Conservation (phyloP, 2,329 filamentous ascomycete species). For the Stemphylium lycopersici region DNA sequence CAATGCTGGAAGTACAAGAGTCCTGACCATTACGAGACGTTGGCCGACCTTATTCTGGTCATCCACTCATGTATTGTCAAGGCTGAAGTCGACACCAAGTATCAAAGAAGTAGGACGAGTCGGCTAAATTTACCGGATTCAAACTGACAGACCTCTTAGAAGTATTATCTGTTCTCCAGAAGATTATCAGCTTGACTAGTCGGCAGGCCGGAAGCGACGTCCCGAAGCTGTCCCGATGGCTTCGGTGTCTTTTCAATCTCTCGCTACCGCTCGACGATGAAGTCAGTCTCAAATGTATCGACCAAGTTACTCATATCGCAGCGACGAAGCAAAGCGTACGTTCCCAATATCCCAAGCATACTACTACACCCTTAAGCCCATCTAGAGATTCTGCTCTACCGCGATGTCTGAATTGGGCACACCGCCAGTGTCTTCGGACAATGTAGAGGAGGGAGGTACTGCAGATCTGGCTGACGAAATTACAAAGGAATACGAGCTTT, state of each 20-base stretch:
- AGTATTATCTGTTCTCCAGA: conserved; percentile 57
- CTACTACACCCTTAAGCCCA: conserved; percentile 8
- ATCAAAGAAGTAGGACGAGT: conserved; percentile 37
- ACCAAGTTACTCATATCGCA: conserved; percentile 61
- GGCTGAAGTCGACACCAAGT: conserved; percentile 31
- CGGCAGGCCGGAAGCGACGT: conserved; percentile 62
- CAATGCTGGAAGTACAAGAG: conserved; percentile 47
- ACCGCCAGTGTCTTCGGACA: conserved; percentile 21
- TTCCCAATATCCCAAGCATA: conserved; percentile 2
- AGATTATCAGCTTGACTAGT: conserved; percentile 73
- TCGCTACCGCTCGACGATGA: conserved; percentile 64
- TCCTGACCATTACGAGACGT: conserved; percentile 51
- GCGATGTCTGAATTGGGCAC: conserved; percentile 13
- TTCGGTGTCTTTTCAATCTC: conserved; percentile 76
- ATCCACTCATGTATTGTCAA: conserved; percentile 48
- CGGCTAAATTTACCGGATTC: conserved; percentile 26
- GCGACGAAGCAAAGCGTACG: conserved; percentile 37
- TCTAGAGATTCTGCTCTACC: conserved; percentile 1
- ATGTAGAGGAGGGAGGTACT: conserved; percentile 4
- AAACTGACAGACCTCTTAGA: conserved; percentile 26
- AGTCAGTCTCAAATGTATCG: conserved; percentile 65
- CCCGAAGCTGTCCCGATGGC: conserved; percentile 72
- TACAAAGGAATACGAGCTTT: conserved; percentile 53
- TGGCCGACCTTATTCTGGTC: conserved; percentile 56
- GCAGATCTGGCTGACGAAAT: conserved; percentile 27